Conservation (phyloP, 106 monocot genomes). For the Phalaenopsis equestris region DNA sequence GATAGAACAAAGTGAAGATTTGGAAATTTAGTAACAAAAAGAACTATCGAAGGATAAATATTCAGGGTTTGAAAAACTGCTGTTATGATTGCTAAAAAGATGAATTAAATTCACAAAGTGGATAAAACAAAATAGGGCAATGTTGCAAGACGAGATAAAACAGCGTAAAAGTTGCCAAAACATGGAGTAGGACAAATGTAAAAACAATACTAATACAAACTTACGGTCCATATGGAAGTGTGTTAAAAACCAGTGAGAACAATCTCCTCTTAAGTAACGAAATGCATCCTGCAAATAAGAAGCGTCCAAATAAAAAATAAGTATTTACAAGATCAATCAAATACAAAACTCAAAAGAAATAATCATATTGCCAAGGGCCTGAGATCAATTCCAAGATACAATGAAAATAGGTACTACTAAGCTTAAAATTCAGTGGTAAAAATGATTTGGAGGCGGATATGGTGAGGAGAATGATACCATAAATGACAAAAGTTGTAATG, state of each 20-base stretch:
- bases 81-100: background rate
- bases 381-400: background rate
- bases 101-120: background rate
- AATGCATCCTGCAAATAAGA: conserved; percentile 79
- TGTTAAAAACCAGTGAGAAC: conserved; percentile 92
- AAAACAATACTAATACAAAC: conserved; percentile 11
- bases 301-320: background rate
- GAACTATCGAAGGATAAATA: background rate
- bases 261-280: conserved; percentile 76
- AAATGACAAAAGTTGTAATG: background rate
- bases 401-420: background rate
- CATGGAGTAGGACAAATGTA: background rate
- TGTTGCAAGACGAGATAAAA: background rate
- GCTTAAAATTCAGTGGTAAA: background rate
- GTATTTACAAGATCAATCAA: background rate
- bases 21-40: too few relatives aligned
- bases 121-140: background rate
- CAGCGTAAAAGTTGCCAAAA: background rate
- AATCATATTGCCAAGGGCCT: background rate
- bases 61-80: background rate
- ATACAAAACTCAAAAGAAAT: conserved; percentile 1
- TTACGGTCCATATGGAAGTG: conserved; percentile 97
- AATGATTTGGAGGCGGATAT: background rate
- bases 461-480: background rate
- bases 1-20: too few relatives aligned